Evolutionary conservation across 2,329 filamentous ascomycete genomes (phyloP).

Genomic region (Rhinocladiella similis): DNA sequence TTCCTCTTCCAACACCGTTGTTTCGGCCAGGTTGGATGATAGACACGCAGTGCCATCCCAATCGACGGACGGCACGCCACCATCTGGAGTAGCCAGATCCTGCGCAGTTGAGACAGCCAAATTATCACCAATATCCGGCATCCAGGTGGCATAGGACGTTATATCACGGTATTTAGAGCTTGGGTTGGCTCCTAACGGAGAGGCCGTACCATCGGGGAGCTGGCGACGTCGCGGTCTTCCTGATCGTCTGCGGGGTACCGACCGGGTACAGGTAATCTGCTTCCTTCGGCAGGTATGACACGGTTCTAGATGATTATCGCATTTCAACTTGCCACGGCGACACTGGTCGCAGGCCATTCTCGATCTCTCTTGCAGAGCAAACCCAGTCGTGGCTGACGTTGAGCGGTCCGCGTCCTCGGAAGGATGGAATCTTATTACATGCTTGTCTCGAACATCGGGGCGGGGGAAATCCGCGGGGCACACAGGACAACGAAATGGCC

Average conservation of each 20-base stretch:
- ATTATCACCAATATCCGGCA: too few relatives aligned
- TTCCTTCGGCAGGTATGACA: constrained; percentile 4
- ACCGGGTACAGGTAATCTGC: constrained; percentile 3
- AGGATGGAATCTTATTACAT: constrained; percentile 11
- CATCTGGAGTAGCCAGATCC: too few relatives aligned
- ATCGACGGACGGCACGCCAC: too few relatives aligned
- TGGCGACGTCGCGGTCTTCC: too few relatives aligned
- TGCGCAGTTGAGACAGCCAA: too few relatives aligned
- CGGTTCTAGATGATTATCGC: constrained; percentile 25
- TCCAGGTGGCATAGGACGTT: too few relatives aligned
- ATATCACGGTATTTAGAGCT: too few relatives aligned
- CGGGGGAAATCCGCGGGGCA: constrained; percentile 12
- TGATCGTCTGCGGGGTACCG: too few relatives aligned
- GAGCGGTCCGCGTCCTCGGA: not conserved
- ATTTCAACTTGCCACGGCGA: constrained; percentile 30
- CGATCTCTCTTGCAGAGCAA: constrained; percentile 16
- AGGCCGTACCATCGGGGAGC: not conserved
- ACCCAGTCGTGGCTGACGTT: not conserved
- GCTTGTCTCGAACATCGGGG: constrained; percentile 9
- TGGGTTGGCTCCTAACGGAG: too few relatives aligned
- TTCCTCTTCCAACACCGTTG: too few relatives aligned
- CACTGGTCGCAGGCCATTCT: constrained; percentile 30
- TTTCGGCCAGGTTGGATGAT: too few relatives aligned
- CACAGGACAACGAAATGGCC: constrained; percentile 6
- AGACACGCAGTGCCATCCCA: too few relatives aligned